Base-by-base conservation (phyloP, 345 rosid species). In the Angophora floribunda region DNA sequence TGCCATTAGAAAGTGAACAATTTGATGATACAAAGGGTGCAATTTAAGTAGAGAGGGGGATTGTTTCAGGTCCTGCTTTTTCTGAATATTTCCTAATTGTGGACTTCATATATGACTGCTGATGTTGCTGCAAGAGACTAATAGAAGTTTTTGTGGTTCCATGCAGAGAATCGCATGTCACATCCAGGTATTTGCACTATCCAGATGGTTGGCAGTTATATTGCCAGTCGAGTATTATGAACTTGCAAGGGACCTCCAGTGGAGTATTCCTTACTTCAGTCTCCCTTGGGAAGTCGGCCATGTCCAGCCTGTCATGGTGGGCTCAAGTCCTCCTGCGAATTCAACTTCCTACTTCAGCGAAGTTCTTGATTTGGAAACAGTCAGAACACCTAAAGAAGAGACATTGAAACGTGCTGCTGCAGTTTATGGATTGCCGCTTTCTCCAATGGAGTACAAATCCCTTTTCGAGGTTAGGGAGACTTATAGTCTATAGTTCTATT, bases 131-230 rank as follows among this genome's bases (percentile, higher is more conserved):
- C 84, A 10, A 75, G 28, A 75, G 84, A 41, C 49, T 41, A 41
- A 75, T 1, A 75, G 49, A 41, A 75, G 3, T 19, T 67, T 55
- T 88, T 53, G 17, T 19, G 84, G 84, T 85, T 85, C 80, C 88
- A 51, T 86, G 87, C 96, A 97, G 99, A 96, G 97, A 94, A 93
- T 91, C 82, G 97, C 95, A 26, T 95, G 97, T 92, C 88, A 96
- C 96, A 92, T 97, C 92, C 99, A 97, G 93, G 93, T 96, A 75
- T 97, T 97, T 88, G 99, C 99, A 45, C 91, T 97, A 67, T 93
- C 98, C 61, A 94, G 98, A 92, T 97, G 98, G 98, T 87, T 96
- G 90, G 95, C 95, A 4, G 95, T 93, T 85, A 90, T 89, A 32
- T 90, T 96, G 88, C 99, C 99, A 16, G 92, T 94, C 28, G 96